phyloP scores from a whole-genome alignment of 2,329 filamentous ascomycete genomes.

The Setomelanomma holmii region DNA sequence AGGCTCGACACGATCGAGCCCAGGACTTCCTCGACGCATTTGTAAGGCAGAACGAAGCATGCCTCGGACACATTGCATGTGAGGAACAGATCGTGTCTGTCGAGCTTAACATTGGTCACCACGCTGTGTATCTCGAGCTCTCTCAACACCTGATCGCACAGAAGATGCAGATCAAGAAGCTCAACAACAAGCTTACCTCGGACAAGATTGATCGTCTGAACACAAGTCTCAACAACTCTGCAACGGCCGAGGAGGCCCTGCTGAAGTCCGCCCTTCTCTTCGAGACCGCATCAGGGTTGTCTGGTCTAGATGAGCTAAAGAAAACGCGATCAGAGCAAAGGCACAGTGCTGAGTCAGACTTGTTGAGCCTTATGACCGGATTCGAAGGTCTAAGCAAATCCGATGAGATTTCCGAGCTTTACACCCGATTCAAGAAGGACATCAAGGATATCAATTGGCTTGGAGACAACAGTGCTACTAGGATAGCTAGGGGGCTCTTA shows the following conservation, averaged over 20 bases:
- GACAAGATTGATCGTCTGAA: conserved; percentile 53
- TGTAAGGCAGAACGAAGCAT: conserved; percentile 52
- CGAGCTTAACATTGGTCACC: conserved; percentile 56
- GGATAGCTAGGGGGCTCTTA: conserved; percentile 13
- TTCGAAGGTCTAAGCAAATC: conserved; percentile 24
- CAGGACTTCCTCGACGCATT: conserved; percentile 64
- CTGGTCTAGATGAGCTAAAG: conserved; percentile 21
- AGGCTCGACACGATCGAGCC: conserved; percentile 58
- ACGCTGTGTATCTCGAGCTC: conserved; percentile 62
- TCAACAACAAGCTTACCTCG: conserved; percentile 42
- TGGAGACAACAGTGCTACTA: conserved; percentile 28
- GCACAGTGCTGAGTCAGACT: conserved; percentile 11
- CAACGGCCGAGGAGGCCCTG: conserved; percentile 61
- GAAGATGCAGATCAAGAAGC: conserved; percentile 56
- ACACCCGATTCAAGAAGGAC: conserved; percentile 25
- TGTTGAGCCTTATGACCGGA: conserved; percentile 19
- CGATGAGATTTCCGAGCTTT: conserved; percentile 17
- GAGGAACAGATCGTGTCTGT: conserved; percentile 55
- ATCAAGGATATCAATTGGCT: conserved; percentile 23
- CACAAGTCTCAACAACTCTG: conserved; percentile 54
- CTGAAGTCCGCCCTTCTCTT: conserved; percentile 51
- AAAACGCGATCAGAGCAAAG: conserved; percentile 24
- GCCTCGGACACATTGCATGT: conserved; percentile 48
- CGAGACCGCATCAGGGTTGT: conserved; percentile 16
- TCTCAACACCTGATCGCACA: conserved; percentile 61